Percentiles rank a stretch among this genome's conserved stretches.
Conservation (phyloP, 108 stramenopile genomes). For the Cyclotella choctawhatcheeana region DNA sequence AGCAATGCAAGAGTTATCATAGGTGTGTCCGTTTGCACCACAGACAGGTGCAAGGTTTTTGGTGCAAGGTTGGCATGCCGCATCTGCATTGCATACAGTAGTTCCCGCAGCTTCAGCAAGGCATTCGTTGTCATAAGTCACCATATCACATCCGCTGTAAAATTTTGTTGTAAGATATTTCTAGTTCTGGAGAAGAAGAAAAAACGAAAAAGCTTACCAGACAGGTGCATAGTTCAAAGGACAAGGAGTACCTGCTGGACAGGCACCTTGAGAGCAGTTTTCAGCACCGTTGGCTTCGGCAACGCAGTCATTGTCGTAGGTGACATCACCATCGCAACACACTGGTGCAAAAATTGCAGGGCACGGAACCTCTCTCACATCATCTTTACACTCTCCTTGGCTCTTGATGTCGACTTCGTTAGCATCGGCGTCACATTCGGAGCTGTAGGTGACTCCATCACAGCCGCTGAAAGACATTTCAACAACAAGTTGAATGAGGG, state of each 20-base stretch:
- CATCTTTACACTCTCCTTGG: conserved; percentile 14
- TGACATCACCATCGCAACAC: too few relatives aligned
- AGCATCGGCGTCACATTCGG: conserved; percentile 12
- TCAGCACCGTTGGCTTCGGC: too few relatives aligned
- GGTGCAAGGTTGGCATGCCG: not conserved
- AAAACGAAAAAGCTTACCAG: too few relatives aligned
- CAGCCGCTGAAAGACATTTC: conserved; percentile 8
- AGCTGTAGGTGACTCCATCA: conserved; percentile 12
- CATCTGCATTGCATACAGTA: not conserved
- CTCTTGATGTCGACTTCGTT: conserved; percentile 6
- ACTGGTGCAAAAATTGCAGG: too few relatives aligned
- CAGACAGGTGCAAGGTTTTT: conserved; percentile 1
- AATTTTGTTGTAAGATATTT: not conserved
- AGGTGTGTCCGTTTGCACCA: not conserved
- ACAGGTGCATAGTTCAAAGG: conserved; percentile 7
- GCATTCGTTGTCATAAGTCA: too few relatives aligned
- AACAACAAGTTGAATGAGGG: too few relatives aligned
- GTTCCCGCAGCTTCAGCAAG: too few relatives aligned
- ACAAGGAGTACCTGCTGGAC: too few relatives aligned
- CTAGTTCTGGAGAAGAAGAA: too few relatives aligned
- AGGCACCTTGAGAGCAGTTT: too few relatives aligned
- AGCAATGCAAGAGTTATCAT: conserved; percentile 8
- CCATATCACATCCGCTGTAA: not conserved
- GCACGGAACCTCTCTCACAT: not conserved
- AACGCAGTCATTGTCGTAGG: too few relatives aligned